Evolutionary conservation across 345 rosid species (phyloP), one percentile per base, ranked within the genome.

Genomic region (Durio zibethinus): DNA sequence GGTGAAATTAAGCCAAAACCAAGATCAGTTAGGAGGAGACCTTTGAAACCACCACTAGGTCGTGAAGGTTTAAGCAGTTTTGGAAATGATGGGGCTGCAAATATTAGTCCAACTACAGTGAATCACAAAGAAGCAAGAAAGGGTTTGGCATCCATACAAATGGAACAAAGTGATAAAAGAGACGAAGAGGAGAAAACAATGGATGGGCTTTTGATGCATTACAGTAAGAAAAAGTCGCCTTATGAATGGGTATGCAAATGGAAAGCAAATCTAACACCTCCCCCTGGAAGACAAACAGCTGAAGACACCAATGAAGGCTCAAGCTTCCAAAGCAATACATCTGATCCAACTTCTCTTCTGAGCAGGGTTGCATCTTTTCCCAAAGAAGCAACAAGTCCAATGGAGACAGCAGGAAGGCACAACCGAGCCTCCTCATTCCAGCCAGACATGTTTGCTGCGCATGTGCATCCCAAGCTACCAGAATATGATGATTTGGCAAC

Each of bases 401-500:
- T 33, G 0, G 81, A 76, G 35, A 36, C 63, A n/a, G 3, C 50
- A 7, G 80, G 18, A 45, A 71, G 80, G 76, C 92, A 78, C 64
- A 20, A 40, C 40, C 82, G 85, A 67, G 74, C 88, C 7, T 73
- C 65, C 16, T 85, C 94, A 0, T 29, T 78, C 73, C 84, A 82
- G 80, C 81, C 80, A 0, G 83, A 82, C 35, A 76, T 80, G 54
- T 14, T 59, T 56, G 66, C 25, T 4, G 63, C 76, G 2, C 89
- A 83, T 65, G 90, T 86, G 33, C 92, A 89, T 80, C 92, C 90
- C 16, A 88, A 83, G 16, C 69, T 91, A 31, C 96, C 92, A 0
- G 90, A 89, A 59, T 91, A 77, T 35, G 92, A 88, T 67, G 89
- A 84, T 14, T 68, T 91, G 71, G 89, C 85, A 23, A 85, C 87